Conservation (phyloP, 2,329 filamentous ascomycete species). For the Trichoderma simmonsii region DNA sequence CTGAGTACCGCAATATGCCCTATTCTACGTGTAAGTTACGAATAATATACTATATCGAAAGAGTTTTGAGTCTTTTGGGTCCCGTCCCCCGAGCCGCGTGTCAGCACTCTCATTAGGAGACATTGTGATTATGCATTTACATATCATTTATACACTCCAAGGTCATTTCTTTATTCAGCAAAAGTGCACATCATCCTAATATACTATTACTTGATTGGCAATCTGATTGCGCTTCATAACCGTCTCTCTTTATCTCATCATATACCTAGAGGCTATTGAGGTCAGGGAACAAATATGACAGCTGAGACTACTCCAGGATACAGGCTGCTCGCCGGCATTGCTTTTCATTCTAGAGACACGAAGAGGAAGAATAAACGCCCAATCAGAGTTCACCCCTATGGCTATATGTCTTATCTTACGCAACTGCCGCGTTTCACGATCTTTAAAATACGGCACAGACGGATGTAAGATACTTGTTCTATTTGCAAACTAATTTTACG, state of each 20-base stretch:
- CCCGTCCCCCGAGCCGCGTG: too few relatives aligned
- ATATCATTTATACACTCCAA: too few relatives aligned
- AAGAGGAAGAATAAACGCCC: neutral
- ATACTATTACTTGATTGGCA: too few relatives aligned
- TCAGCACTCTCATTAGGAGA: too few relatives aligned
- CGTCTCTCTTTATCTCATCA: neutral
- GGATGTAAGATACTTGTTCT: neutral
- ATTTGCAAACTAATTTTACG: neutral
- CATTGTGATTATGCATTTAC: too few relatives aligned
- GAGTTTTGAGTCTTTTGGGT: too few relatives aligned
- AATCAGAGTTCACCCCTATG: neutral
- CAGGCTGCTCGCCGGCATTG: neutral
- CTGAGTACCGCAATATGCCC: too few relatives aligned
- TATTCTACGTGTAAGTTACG: too few relatives aligned
- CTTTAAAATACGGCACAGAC: neutral
- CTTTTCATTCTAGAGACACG: neutral
- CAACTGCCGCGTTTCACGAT: neutral
- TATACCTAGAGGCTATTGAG: accelerated
- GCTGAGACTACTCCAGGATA: neutral
- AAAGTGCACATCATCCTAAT: too few relatives aligned
- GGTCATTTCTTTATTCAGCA: too few relatives aligned
- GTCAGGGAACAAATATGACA: neutral
- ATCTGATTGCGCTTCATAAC: neutral
- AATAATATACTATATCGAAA: too few relatives aligned
- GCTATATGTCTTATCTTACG: neutral